Percentiles rank a stretch among this genome's conserved stretches.
These are phyloP conservation scores for Apiospora pterosperma DNA, from an alignment of 2,329 filamentous ascomycete species.

Conservation along the genomic window DNA sequence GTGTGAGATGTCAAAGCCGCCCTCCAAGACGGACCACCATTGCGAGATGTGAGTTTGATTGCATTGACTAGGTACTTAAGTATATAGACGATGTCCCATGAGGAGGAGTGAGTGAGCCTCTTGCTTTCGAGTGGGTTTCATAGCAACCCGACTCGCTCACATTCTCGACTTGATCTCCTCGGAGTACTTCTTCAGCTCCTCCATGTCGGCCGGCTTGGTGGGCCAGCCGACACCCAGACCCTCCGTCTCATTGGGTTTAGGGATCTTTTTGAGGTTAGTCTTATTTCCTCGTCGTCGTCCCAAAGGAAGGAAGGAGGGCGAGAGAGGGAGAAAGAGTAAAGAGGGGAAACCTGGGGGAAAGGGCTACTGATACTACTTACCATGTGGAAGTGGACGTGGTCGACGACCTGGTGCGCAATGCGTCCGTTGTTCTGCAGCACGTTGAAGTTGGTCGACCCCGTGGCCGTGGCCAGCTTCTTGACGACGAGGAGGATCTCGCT, in stretches of 20 bases:
- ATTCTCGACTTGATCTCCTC: slow-evolving; percentile 91
- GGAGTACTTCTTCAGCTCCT: slow-evolving; percentile 71
- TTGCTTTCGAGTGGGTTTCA: neutral
- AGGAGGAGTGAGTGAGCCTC: neutral
- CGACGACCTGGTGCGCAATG: slow-evolving; percentile 87
- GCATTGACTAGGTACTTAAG: no score
- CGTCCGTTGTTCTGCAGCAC: slow-evolving; percentile 94
- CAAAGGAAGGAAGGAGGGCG: neutral
- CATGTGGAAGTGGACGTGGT: slow-evolving; percentile 95
- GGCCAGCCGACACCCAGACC: slow-evolving; percentile 83
- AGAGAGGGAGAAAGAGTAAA: neutral
- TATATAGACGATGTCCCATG: neutral
- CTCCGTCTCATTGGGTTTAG: slow-evolving; percentile 82
- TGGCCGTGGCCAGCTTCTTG: slow-evolving; percentile 80
- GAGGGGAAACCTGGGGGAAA: no score
- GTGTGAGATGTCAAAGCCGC: no score
- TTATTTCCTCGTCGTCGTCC: neutral
- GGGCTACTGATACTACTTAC: no score
- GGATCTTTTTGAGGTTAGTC: slow-evolving; percentile 54
- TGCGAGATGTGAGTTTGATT: neutral
- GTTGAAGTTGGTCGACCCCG: slow-evolving; percentile 80
- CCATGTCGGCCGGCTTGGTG: slow-evolving; percentile 71
- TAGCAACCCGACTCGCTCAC: slow-evolving; percentile 38
- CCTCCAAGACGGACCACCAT: no score
- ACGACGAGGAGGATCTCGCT: slow-evolving; percentile 79